Conservation (phyloP, 306 rosid genomes). For the Castanea mollissima region DNA sequence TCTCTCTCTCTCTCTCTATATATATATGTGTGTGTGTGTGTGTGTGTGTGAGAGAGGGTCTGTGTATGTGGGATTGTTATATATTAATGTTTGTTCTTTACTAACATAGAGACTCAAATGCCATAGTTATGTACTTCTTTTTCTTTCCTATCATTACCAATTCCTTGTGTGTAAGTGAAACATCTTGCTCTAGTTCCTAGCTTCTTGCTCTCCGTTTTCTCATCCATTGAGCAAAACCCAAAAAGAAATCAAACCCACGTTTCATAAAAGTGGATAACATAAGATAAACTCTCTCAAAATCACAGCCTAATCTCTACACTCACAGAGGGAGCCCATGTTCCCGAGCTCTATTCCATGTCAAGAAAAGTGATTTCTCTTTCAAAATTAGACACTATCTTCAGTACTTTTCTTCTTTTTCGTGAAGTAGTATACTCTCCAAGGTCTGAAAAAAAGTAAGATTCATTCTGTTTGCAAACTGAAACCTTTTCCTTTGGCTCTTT, state of each 20-base stretch:
- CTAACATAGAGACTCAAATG: not conserved
- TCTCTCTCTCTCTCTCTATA: not conserved
- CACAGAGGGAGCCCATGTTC: not conserved
- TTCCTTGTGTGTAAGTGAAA: not conserved
- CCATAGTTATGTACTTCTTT: not conserved
- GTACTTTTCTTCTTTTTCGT: not conserved
- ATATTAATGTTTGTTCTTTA: slow-evolving; percentile 46
- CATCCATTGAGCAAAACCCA: slow-evolving; percentile 10
- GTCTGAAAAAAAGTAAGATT: slow-evolving; percentile 2
- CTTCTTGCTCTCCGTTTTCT: slow-evolving; percentile 22
- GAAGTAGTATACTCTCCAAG: not conserved
- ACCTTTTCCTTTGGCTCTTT: not conserved
- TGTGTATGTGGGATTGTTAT: slow-evolving; percentile 38
- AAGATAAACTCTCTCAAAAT: slow-evolving; percentile 8
- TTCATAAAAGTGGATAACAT: not conserved
- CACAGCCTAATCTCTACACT: slow-evolving; percentile 1
- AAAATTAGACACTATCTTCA: not conserved
- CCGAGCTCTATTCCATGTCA: not conserved
- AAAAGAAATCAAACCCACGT: slow-evolving; percentile 24
- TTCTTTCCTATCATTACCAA: not conserved
- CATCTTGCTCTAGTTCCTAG: not conserved
- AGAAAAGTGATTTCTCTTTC: not conserved
- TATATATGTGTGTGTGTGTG: not conserved
- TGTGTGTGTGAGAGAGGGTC: not conserved
- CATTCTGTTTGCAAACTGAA: not conserved